Percentiles rank a stretch among this genome's conserved stretches.
Evolutionary conservation across 495 filamentous ascomycete species (phyloP).

Genomic region (Neurospora sublineolata): DNA sequence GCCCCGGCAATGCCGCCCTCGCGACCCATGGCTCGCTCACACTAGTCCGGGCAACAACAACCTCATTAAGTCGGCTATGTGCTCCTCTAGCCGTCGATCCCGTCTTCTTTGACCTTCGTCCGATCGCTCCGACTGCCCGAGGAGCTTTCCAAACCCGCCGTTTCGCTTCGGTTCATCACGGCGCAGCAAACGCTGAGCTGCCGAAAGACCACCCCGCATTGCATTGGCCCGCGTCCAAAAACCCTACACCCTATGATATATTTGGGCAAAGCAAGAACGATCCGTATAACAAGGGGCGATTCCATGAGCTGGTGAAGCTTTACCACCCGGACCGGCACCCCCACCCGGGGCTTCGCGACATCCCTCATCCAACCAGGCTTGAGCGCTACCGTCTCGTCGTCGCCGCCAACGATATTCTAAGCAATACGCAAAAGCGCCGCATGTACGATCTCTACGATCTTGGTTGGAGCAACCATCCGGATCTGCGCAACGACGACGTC

Average conservation of each 20-base stretch:
- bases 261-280: constrained; percentile 50
- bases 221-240: constrained; percentile 28
- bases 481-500: constrained; percentile 26
- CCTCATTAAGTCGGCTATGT: constrained; percentile 20
- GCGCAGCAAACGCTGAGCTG: background rate
- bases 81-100: background rate
- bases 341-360: constrained; percentile 30
- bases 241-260: constrained; percentile 88
- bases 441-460: constrained; percentile 73
- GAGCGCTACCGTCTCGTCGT: constrained; percentile 85
- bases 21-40: constrained; percentile 9
- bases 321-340: constrained; percentile 80
- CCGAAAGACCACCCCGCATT: constrained; percentile 20
- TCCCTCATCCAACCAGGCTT: constrained; percentile 48
- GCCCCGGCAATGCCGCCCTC: constrained; percentile 11
- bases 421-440: constrained; percentile 60
- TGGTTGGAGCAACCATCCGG: constrained; percentile 55
- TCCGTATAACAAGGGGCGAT: constrained; percentile 70
- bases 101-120: background rate
- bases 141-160: background rate
- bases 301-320: constrained; percentile 83
- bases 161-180: constrained; percentile 14
- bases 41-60: constrained; percentile 2
- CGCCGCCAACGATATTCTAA: constrained; percentile 80
- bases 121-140: background rate